Base-by-base conservation (phyloP, 148 eudicot genomes). In the Heliamphora exappendiculata region DNA sequence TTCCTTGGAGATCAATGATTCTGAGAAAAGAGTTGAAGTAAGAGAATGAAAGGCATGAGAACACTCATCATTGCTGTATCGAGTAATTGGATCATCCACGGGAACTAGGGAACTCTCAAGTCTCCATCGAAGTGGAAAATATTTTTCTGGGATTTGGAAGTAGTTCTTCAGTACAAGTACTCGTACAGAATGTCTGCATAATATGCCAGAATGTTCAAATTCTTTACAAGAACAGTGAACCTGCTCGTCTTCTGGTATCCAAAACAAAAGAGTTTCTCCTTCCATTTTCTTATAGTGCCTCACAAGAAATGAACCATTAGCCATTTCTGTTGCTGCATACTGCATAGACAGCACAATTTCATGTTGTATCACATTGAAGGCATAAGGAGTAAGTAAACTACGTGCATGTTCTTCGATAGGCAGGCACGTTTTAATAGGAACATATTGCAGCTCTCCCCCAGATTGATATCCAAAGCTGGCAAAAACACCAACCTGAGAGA, bases 331-430 rank as follows among this genome's bases (percentile, higher is more conserved):
- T 17, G 84, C 51, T 24, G 86, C 91, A 73, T 87, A 91, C 44
- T 89, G 89, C 85, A 84, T 81, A 8, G 91, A 81, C 33, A 83
- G 76, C 78, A 81, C 78, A 28, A 91, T 63, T 81, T 88, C 90
- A 14, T 83, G 82, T 63, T 88, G 93, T 51, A 87, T 76, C 5
- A 78, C 64, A 72, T 57, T 79, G 71, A 89, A 91, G 67, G 96
- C 89, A 64, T 72, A 89, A 14, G 90, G 91, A 9, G 90, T 82
- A 14, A 91, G 87, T 72, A 88, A 49, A 75, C 68, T 64, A 55
- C 80, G 82, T 9, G 93, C 91, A 74, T 91, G 91, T 80, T 91
- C 91, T 80, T 91, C 96, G 41, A 89, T 62, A 75, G 93, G 90
- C 75, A 88, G 79, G 79, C 81, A 81, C 62, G 93, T 89, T 76